A percentile compares a stretch with the other conserved stretches of the same genome.
Evolutionary conservation across 2,329 filamentous ascomycete species (phyloP).

Genomic region (Paracoccidioides lutzii): DNA sequence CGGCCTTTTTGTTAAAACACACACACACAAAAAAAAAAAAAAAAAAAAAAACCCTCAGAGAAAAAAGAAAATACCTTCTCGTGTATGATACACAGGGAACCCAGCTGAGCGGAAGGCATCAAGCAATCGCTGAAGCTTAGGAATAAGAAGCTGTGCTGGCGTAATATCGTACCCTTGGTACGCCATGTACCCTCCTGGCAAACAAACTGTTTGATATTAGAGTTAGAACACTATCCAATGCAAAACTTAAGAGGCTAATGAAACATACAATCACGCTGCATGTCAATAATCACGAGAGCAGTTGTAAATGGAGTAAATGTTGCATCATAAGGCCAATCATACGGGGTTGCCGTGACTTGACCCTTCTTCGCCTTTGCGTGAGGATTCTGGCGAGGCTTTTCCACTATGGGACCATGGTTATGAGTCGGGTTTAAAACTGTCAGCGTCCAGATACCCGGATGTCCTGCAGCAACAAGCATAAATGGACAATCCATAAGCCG

Average conservation of each 20-base stretch:
- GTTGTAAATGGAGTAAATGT: conserved; percentile 34
- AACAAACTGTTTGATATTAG: conserved; percentile 26
- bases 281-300: conserved; percentile 35
- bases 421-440: conserved; percentile 31
- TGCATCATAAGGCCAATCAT: conserved; percentile 36
- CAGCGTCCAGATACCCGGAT: conserved; percentile 32
- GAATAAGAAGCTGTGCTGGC: conserved; percentile 27
- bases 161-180: conserved; percentile 34
- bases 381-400: conserved; percentile 28
- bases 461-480: conserved; percentile 32
- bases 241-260: background rate
- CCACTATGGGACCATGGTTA: conserved; percentile 31
- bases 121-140: conserved; percentile 28
- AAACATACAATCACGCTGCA: conserved; percentile 36
- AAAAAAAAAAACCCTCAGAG: background rate
- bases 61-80: conserved; percentile 26
- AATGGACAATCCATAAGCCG: conserved; percentile 35
- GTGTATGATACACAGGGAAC: conserved; percentile 34
- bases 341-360: conserved; percentile 28
- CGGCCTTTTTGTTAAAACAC: background rate
- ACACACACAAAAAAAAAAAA: too few relatives aligned
- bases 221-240: background rate
- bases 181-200: conserved; percentile 33
- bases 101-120: conserved; percentile 26
- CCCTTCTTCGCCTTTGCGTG: conserved; percentile 34